These are phyloP conservation scores for Microcera coccophila DNA, from an alignment of 2,329 filamentous ascomycete genomes.

Conservation along the genomic window DNA sequence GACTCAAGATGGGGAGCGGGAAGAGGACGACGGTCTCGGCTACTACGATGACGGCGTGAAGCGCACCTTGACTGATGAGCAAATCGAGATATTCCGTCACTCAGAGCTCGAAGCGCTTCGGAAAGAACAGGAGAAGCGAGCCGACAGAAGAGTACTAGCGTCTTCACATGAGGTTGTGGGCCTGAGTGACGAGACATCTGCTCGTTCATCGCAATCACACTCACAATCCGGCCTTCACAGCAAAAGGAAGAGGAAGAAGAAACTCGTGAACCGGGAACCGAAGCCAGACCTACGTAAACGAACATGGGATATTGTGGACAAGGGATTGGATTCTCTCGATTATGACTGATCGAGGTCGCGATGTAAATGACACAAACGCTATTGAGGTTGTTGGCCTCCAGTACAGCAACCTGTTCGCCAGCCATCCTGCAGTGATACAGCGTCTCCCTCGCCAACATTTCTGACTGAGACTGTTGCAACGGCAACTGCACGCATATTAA, in stretches of 20 bases:
- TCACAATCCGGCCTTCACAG: slow-evolving; percentile 14
- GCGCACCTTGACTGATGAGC: slow-evolving; percentile 84
- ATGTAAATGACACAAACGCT: no score
- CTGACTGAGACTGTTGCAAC: no score
- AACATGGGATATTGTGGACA: slow-evolving; percentile 64
- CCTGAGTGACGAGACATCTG: slow-evolving; percentile 7
- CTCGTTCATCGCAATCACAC: slow-evolving; percentile 2
- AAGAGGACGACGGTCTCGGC: slow-evolving; percentile 67
- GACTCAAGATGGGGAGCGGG: slow-evolving; percentile 30
- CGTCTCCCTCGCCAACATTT: no score
- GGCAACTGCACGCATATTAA: no score
- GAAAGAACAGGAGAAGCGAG: slow-evolving; percentile 43
- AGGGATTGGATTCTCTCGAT: slow-evolving; percentile 56
- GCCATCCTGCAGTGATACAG: no score
- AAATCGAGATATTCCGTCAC: slow-evolving; percentile 86
- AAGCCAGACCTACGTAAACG: slow-evolving; percentile 63
- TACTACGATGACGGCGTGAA: slow-evolving; percentile 85
- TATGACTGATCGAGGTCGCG: no score
- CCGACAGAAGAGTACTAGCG: slow-evolving; percentile 1
- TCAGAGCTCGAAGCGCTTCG: slow-evolving; percentile 76
- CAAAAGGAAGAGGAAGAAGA: slow-evolving; percentile 34
- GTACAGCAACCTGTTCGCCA: no score
- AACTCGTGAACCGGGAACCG: slow-evolving; percentile 40
- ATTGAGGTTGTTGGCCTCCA: no score
- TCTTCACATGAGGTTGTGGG: slow-evolving; percentile 16